Percentiles rank a stretch among this genome's conserved stretches.
Evolutionary conservation across 1,284 basidiomycete species (phyloP).

Genomic region (Earliella scabrosa): DNA sequence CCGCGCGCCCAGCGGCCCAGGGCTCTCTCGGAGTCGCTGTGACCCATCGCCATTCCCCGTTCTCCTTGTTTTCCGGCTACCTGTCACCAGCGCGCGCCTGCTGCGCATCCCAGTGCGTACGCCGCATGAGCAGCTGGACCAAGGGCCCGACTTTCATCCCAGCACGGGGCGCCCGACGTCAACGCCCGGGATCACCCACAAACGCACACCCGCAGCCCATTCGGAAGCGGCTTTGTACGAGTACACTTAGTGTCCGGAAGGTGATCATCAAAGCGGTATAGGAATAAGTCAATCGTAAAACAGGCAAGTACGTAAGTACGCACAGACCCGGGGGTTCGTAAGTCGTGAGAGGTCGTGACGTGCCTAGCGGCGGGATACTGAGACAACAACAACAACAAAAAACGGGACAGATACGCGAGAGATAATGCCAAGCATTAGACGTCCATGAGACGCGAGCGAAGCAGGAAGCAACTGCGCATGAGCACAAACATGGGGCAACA

Average conservation of each 20-base stretch:
- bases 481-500: conserved; percentile 1
- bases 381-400: conserved; percentile 19
- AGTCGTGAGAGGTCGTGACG: conserved; percentile 32
- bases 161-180: neutral
- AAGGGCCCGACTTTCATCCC: neutral
- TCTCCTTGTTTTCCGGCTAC: neutral
- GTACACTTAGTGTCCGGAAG: conserved; percentile 3
- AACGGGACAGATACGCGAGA: conserved; percentile 17
- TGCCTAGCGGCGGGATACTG: conserved; percentile 19
- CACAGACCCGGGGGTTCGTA: conserved; percentile 18
- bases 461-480: conserved; percentile 12
- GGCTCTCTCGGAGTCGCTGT: too few species aligned
- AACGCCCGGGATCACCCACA: neutral
- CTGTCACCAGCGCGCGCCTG: conserved; percentile 4
- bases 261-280: conserved; percentile 24
- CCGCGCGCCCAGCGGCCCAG: conserved; percentile 6
- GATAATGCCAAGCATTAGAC: conserved; percentile 13
- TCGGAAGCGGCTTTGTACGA: neutral
- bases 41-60: neutral
- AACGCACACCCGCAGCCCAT: neutral
- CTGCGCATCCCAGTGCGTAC: conserved; percentile 7
- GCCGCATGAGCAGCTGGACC: conserved; percentile 9
- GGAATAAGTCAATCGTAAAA: conserved; percentile 32
- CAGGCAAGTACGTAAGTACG: conserved; percentile 22
- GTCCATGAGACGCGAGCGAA: conserved; percentile 22